Evolutionary conservation across 2,329 filamentous ascomycete species (phyloP).

Genomic region (Penicillium sp.): DNA sequence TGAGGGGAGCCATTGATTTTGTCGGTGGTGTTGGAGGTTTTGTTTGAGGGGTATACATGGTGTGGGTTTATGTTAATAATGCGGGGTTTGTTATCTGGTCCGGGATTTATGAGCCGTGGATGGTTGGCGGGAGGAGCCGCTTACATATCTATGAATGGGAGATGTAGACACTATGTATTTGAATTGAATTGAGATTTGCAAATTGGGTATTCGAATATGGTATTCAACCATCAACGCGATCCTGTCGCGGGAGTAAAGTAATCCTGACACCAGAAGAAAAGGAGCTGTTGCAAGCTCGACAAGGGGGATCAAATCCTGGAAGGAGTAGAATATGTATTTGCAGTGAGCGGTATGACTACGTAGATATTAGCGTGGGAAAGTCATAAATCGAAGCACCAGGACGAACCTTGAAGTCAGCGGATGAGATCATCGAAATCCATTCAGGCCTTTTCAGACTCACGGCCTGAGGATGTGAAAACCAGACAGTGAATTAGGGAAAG

Average conservation of each 20-base stretch:
- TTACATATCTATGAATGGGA: background rate
- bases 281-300: background rate
- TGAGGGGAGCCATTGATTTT: conserved; percentile 6
- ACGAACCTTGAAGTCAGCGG: background rate
- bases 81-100: background rate
- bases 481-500: too few relatives aligned
- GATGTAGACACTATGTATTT: background rate
- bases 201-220: background rate
- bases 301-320: background rate
- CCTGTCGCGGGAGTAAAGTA: conserved; percentile 16
- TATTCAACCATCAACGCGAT: conserved; percentile 30
- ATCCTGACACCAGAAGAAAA: conserved; percentile 23
- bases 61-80: background rate
- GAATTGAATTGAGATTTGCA: background rate
- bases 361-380: background rate
- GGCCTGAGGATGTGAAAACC: too few relatives aligned
- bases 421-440: background rate
- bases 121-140: background rate
- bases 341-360: background rate
- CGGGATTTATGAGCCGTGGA: background rate
- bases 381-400: background rate
- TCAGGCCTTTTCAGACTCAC: background rate
- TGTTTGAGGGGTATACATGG: background rate
- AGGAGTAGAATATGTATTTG: background rate
- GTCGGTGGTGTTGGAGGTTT: background rate